Percentiles rank a stretch among this genome's conserved stretches.
Conservation (phyloP, 345 rosid species). For the Dovyalis caffra region DNA sequence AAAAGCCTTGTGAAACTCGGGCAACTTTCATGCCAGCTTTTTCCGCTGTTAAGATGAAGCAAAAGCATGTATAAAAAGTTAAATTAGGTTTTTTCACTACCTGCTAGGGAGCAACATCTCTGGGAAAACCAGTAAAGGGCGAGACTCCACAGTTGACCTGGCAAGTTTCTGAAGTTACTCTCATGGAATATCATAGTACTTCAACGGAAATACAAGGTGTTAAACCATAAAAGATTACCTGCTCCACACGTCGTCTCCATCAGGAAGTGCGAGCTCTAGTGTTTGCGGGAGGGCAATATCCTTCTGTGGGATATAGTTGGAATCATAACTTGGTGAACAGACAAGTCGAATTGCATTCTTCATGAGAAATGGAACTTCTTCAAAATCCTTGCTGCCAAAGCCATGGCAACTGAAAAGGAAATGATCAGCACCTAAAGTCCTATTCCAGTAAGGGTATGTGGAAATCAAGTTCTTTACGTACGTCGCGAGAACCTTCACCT, state of each 20-base stretch:
- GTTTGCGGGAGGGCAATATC: slow-evolving; percentile 96
- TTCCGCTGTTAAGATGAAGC: neutral
- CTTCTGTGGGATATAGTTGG: slow-evolving; percentile 89
- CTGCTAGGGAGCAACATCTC: neutral
- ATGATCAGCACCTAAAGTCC: slow-evolving; percentile 96
- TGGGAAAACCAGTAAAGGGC: neutral
- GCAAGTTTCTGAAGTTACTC: neutral
- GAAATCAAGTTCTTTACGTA: slow-evolving; percentile 66
- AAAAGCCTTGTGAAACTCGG: neutral
- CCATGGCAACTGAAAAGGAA: slow-evolving; percentile 96
- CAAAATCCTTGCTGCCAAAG: slow-evolving; percentile 89
- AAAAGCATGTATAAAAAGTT: neutral
- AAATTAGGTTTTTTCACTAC: neutral
- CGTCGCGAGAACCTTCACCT: slow-evolving; percentile 43
- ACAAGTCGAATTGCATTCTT: slow-evolving; percentile 92
- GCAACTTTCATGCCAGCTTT: neutral
- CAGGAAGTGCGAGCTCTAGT: slow-evolving; percentile 88
- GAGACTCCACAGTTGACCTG: neutral
- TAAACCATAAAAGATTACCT: slow-evolving; percentile 44
- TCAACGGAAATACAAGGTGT: neutral
- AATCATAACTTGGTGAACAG: slow-evolving; percentile 97
- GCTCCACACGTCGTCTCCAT: slow-evolving; percentile 79
- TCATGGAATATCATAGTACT: neutral
- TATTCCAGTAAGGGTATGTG: slow-evolving; percentile 92
- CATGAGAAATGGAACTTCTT: slow-evolving; percentile 69